These are phyloP conservation scores for Teunomyces kruisii DNA, from an alignment of 805 yeast genomes.

Conservation along the genomic window DNA sequence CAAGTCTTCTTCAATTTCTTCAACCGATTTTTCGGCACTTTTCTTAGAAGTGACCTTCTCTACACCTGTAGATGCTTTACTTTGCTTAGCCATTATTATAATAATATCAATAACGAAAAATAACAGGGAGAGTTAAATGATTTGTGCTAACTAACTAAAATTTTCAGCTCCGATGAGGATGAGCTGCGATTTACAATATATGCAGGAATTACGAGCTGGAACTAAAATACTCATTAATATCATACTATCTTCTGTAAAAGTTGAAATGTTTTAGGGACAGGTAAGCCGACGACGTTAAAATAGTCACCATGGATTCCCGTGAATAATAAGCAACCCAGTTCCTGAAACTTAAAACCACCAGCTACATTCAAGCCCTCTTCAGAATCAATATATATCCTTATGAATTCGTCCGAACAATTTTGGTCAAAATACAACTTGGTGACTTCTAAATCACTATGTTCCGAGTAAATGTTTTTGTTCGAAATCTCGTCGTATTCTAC, in stretches of 20 bases:
- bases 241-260: constrained; percentile 1
- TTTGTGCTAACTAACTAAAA: background rate
- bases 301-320: constrained; percentile 72
- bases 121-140: background rate
- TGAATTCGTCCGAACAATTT: constrained; percentile 50
- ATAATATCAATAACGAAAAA: background rate
- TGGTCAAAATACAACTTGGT: constrained; percentile 50
- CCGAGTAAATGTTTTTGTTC: background rate
- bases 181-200: constrained; percentile 2
- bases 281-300: constrained; percentile 85
- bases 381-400: constrained; percentile 61
- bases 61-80: constrained; percentile 5
- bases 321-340: constrained; percentile 65
- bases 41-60: constrained; percentile 10
- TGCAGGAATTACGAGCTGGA: constrained; percentile 4
- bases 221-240: too few species aligned
- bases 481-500: constrained; percentile 9
- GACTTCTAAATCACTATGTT: constrained; percentile 22
- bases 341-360: constrained; percentile 90
- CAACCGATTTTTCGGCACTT: constrained; percentile 19
- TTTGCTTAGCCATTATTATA: constrained; percentile 5
- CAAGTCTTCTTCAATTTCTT: constrained; percentile 22
- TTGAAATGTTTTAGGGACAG: constrained; percentile 51
- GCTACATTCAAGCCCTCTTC: constrained; percentile 83
- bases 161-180: constrained; percentile 8